Percentiles rank a stretch among this genome's conserved stretches.
Evolutionary conservation across 1,284 basidiomycete species (phyloP).

Genomic region (Boletus sp.): DNA sequence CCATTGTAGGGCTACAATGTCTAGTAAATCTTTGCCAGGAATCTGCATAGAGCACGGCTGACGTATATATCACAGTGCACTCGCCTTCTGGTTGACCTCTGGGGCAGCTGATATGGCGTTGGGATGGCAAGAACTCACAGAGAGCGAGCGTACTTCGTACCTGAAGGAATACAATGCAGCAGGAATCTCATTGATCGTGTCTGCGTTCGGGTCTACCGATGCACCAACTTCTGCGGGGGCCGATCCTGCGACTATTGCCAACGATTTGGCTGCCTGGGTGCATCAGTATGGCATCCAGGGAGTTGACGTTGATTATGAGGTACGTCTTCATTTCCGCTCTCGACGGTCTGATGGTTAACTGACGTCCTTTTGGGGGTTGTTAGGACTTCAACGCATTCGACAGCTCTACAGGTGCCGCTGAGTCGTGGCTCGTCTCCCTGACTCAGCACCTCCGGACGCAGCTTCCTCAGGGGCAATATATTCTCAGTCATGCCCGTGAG

Average conservation of each 20-base stretch:
- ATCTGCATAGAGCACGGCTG: background rate
- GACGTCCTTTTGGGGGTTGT: slow-evolving; percentile 19
- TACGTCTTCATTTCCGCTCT: slow-evolving; percentile 5
- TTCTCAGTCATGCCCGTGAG: slow-evolving; percentile 38
- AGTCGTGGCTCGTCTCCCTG: slow-evolving; percentile 43
- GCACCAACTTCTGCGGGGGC: slow-evolving; percentile 41
- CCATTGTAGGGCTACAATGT: slow-evolving; percentile 2
- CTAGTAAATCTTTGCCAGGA: background rate
- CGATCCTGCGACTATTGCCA: slow-evolving; percentile 38
- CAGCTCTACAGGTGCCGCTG: slow-evolving; percentile 32
- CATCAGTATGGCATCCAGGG: slow-evolving; percentile 49
- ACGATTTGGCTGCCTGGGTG: slow-evolving; percentile 46
- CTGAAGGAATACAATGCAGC: slow-evolving; percentile 38
- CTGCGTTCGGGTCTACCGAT: slow-evolving; percentile 50
- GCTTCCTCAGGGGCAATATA: slow-evolving; percentile 35
- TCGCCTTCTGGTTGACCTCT: slow-evolving; percentile 15
- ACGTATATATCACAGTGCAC: background rate
- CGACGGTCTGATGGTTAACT: background rate
- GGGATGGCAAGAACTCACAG: slow-evolving; percentile 38
- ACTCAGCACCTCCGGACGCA: slow-evolving; percentile 36
- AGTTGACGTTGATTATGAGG: slow-evolving; percentile 56
- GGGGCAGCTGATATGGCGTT: slow-evolving; percentile 44
- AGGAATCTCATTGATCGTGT: slow-evolving; percentile 47
- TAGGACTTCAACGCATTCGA: slow-evolving; percentile 48
- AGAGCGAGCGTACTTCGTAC: slow-evolving; percentile 29